Conservation (phyloP, 2,329 filamentous ascomycete genomes). For the Aspergillus fijiensis region DNA sequence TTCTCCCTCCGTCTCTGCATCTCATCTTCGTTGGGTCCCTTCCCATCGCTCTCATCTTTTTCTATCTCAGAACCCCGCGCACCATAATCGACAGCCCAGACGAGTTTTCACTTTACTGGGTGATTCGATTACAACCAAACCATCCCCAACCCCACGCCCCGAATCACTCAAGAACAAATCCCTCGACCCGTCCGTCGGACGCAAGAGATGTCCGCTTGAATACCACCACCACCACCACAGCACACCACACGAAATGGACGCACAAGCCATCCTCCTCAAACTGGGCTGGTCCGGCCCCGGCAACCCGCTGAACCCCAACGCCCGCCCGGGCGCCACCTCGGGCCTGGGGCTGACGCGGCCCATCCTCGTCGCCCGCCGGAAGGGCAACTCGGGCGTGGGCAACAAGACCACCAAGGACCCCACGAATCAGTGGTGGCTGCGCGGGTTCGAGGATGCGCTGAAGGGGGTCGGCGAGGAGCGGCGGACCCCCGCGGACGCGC, state of each 20-base stretch:
- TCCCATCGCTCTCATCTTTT: too few species aligned
- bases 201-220: background rate
- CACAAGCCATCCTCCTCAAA: constrained; percentile 74
- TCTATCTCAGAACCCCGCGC: too few species aligned
- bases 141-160: background rate
- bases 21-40: too few species aligned
- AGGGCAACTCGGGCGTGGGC: constrained; percentile 78
- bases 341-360: constrained; percentile 77
- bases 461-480: constrained; percentile 68
- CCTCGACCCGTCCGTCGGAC: background rate
- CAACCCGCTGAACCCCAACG: constrained; percentile 75
- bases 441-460: constrained; percentile 87
- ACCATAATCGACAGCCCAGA: too few species aligned
- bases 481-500: constrained; percentile 52
- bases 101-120: too few species aligned
- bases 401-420: constrained; percentile 65
- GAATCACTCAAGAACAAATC: background rate
- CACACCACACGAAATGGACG: constrained; percentile 63
- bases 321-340: constrained; percentile 53
- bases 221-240: background rate
- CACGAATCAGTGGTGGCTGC: constrained; percentile 93
- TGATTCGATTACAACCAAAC: background rate
- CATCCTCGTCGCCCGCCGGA: constrained; percentile 77
- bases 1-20: background rate
- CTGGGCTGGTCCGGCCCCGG: constrained; percentile 91